Evolutionary conservation across 176 grass and related monocot species (phyloP).

Genomic region (maize (Zea mays)): Zm-B73-REFERENCE-NAM-5.0 NC_050100.1:215537501-215538000

Average conservation of each 20-base stretch:
- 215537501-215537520: background rate
- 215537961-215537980: constrained; percentile 20
- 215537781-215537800: background rate
- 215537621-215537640: background rate
- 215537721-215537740: background rate
- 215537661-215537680: background rate
- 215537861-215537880: constrained; percentile 13
- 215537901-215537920: constrained; percentile 14
- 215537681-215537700: background rate
- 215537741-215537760: background rate
- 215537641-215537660: background rate
- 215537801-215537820: background rate
- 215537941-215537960: background rate
- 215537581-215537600: background rate
- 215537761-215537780: constrained; percentile 15
- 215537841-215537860: background rate
- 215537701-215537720: background rate
- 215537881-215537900: background rate
- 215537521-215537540: background rate
- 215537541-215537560: background rate
- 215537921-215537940: constrained; percentile 11
- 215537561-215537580: background rate
- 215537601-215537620: background rate
- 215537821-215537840: constrained; percentile 9
- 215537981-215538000: constrained; percentile 4